Evolutionary conservation across 805 yeast genomes (phyloP).

Genomic region (Lachancea quebecensis): DNA sequence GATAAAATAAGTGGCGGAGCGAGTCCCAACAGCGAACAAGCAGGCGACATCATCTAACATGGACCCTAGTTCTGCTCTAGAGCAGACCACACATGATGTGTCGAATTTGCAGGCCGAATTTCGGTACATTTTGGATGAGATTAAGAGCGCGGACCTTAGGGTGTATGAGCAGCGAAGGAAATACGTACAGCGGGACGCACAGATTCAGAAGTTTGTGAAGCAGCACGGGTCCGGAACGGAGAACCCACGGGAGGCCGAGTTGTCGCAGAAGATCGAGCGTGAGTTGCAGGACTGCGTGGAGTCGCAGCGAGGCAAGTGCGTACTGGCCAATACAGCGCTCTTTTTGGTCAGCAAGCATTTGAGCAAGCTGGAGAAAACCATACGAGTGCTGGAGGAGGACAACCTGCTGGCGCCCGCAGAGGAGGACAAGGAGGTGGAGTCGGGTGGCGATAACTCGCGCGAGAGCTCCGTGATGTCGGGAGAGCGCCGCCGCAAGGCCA

Average conservation of each 20-base stretch:
- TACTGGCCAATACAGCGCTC: conserved; percentile 77
- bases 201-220: conserved; percentile 72
- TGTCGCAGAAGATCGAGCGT: conserved; percentile 59
- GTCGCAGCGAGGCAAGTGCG: conserved; percentile 70
- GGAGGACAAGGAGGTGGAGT: conserved; percentile 30
- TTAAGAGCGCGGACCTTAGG: conserved; percentile 60
- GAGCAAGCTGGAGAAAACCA: conserved; percentile 63
- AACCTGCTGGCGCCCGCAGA: conserved; percentile 64
- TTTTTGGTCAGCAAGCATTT: conserved; percentile 72
- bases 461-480: conserved; percentile 22
- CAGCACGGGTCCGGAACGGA: conserved; percentile 75
- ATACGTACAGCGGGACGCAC: conserved; percentile 65
- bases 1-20: not conserved
- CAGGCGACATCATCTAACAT: conserved; percentile 29
- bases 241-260: conserved; percentile 71
- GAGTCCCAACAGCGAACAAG: not conserved
- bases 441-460: conserved; percentile 26
- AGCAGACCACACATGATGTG: conserved; percentile 63
- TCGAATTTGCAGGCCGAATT: conserved; percentile 86
- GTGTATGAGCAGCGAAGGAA: conserved; percentile 60
- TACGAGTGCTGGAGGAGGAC: conserved; percentile 67
- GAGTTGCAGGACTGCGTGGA: conserved; percentile 54
- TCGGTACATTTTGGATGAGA: conserved; percentile 70
- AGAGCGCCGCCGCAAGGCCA: conserved; percentile 16
- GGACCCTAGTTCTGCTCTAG: conserved; percentile 87